Conservation (phyloP, 306 rosid species). For the Rosa rugosa region DNA sequence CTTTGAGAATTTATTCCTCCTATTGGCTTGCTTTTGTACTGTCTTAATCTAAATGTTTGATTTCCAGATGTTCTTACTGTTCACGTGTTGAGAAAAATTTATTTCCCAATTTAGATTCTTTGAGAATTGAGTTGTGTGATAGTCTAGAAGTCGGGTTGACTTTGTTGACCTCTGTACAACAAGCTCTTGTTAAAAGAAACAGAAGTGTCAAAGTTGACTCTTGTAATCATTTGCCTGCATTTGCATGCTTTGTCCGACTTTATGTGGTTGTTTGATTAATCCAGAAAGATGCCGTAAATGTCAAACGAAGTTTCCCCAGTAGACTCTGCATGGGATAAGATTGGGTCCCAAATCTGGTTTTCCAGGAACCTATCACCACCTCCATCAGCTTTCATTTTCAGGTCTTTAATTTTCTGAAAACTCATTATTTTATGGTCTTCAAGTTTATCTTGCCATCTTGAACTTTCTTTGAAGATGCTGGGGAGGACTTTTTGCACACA, state of each 20-base stretch:
- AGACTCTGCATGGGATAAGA: neutral
- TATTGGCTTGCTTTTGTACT: no score
- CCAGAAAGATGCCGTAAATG: neutral
- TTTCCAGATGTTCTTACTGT: neutral
- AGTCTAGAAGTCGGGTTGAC: neutral
- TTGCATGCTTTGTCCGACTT: neutral
- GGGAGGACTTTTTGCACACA: neutral
- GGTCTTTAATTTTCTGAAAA: neutral
- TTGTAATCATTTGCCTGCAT: neutral
- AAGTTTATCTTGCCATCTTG: neutral
- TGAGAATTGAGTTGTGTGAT: neutral
- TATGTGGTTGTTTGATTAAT: neutral
- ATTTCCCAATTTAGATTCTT: neutral
- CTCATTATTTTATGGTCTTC: neutral
- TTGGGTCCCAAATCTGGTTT: neutral
- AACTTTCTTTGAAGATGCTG: constrained; percentile 6
- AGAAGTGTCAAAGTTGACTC: neutral
- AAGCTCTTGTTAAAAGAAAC: neutral
- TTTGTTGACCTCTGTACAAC: neutral
- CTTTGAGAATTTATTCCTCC: no score
- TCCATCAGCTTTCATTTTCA: neutral
- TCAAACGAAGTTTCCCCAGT: neutral
- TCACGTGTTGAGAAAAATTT: no score
- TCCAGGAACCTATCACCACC: neutral
- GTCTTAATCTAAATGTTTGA: neutral